Evolutionary conservation across 805 yeast species (phyloP).

Genomic region (Kazachstania kunashirensis): DNA sequence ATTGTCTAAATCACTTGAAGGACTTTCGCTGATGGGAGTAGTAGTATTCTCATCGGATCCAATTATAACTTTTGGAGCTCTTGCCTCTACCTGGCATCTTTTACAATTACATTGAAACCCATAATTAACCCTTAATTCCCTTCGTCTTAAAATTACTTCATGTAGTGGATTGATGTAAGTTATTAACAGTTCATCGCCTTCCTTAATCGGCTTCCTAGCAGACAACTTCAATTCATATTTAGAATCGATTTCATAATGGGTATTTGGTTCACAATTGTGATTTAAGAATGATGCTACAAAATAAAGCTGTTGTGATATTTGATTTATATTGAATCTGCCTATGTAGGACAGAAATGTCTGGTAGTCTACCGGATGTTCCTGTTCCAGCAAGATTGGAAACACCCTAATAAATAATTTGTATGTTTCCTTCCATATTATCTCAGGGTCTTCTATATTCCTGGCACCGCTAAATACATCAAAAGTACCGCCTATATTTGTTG

Average conservation of each 20-base stretch:
- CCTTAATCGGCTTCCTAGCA: slow-evolving; percentile 47
- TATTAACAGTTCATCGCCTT: slow-evolving; percentile 60
- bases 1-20: neutral
- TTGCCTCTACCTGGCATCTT: slow-evolving; percentile 51
- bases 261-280: slow-evolving; percentile 69
- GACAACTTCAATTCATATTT: slow-evolving; percentile 45
- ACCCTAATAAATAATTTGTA: slow-evolving; percentile 40
- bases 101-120: slow-evolving; percentile 66
- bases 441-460: slow-evolving; percentile 36
- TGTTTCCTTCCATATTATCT: slow-evolving; percentile 38
- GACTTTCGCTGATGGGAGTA: neutral
- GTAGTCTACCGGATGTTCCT: slow-evolving; percentile 27
- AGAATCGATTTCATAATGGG: slow-evolving; percentile 39
- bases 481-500: slow-evolving; percentile 35
- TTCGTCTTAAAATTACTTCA: slow-evolving; percentile 51
- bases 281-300: slow-evolving; percentile 60
- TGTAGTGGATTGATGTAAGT: slow-evolving; percentile 62
- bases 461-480: slow-evolving; percentile 37
- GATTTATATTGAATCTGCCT: slow-evolving; percentile 70
- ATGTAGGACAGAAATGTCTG: slow-evolving; percentile 51
- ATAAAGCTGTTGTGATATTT: slow-evolving; percentile 53
- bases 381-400: slow-evolving; percentile 32
- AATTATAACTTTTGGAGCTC: neutral
- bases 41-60: neutral
- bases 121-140: slow-evolving; percentile 63